Conservation (phyloP, 495 filamentous ascomycete species). For the Podospora bellae-mahoneyi region DNA sequence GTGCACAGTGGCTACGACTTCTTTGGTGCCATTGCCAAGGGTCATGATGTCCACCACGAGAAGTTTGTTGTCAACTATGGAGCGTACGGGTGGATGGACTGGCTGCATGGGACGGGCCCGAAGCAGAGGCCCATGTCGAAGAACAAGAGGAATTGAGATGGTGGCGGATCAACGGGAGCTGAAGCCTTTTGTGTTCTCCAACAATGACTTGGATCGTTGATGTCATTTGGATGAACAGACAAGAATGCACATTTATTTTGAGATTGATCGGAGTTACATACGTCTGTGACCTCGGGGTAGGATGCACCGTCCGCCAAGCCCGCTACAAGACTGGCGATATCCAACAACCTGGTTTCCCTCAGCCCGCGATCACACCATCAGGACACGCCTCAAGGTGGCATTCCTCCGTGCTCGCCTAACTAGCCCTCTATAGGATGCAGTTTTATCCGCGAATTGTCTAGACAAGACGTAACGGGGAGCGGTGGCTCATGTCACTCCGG, state of each 20-base stretch:
- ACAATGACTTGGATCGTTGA: neutral
- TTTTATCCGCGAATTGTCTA: constrained; percentile 9
- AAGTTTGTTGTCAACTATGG: constrained; percentile 41
- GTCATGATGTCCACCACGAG: constrained; percentile 56
- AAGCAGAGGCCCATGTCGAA: constrained; percentile 19
- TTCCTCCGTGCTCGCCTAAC: constrained; percentile 8
- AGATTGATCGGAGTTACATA: constrained; percentile 2
- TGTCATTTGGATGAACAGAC: neutral
- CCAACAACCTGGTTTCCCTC: constrained; percentile 8
- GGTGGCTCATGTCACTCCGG: neutral
- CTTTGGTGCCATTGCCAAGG: constrained; percentile 37
- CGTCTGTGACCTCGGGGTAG: neutral
- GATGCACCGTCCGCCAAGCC: constrained; percentile 5
- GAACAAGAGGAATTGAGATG: constrained; percentile 3
- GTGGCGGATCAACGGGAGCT: neutral
- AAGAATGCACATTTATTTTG: neutral
- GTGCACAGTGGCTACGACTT: constrained; percentile 59
- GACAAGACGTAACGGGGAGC: neutral
- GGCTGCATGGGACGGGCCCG: constrained; percentile 42
- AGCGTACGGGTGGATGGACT: constrained; percentile 41
- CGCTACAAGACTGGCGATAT: neutral
- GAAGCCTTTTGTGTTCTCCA: neutral
- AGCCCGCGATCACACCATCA: constrained; percentile 1
- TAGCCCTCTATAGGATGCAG: neutral
- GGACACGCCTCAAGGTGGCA: neutral